A percentile compares a stretch with the other conserved stretches of the same genome.
These are phyloP conservation scores for Petasospora fabianii DNA, from an alignment of 1,139 yeast genomes.

Conservation along the genomic window DNA sequence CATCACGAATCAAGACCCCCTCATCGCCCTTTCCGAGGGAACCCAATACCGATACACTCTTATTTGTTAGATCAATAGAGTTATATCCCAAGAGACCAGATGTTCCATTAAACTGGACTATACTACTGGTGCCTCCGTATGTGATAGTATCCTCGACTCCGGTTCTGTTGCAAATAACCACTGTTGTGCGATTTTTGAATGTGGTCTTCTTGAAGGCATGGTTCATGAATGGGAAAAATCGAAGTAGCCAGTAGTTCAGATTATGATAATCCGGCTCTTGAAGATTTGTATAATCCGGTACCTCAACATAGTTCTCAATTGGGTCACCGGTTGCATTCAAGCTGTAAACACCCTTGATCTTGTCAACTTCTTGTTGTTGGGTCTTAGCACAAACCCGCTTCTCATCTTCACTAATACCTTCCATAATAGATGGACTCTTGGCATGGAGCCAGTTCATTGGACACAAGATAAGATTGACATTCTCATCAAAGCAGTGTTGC, in stretches of 20 bases:
- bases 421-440: conserved; percentile 39
- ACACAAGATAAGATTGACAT: conserved; percentile 56
- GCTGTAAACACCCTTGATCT: conserved; percentile 17
- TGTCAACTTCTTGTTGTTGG: conserved; percentile 15
- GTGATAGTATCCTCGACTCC: conserved; percentile 70
- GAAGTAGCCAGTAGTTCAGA: conserved; percentile 64
- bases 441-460: conserved; percentile 90
- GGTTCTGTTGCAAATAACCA: conserved; percentile 61
- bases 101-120: conserved; percentile 47
- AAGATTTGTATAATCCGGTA: conserved; percentile 15
- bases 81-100: conserved; percentile 28
- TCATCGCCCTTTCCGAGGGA: conserved; percentile 58
- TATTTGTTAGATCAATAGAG: conserved; percentile 35
- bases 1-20: conserved; percentile 57
- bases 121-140: conserved; percentile 70
- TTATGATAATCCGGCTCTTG: conserved; percentile 37
- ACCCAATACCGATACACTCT: conserved; percentile 52
- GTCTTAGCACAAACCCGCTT: conserved; percentile 23
- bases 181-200: conserved; percentile 25
- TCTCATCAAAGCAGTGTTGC: conserved; percentile 43
- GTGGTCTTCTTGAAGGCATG: conserved; percentile 34
- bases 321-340: conserved; percentile 7
- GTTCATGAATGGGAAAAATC: conserved; percentile 61
- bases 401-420: conserved; percentile 12
- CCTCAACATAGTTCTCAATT: conserved; percentile 7